phyloP scores from a whole-genome alignment of 1,139 yeast genomes.

The Yamadazyma atmosphaerica region DNA sequence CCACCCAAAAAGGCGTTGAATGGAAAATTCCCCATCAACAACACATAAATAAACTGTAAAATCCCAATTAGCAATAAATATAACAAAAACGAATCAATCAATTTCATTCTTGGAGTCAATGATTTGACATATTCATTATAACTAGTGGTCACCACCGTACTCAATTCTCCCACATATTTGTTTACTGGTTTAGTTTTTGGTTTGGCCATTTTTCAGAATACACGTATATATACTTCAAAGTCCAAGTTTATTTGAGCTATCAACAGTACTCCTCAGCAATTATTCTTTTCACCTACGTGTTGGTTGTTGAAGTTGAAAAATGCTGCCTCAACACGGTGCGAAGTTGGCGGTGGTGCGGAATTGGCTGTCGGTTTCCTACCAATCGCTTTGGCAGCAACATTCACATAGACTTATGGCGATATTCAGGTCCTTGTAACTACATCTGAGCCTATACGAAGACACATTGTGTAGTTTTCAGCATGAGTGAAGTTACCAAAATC shows the following conservation, averaged over 20 bases:
- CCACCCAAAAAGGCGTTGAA: slow-evolving; percentile 97
- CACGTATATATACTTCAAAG: too few species aligned
- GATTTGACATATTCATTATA: slow-evolving; percentile 43
- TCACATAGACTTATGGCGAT: too few species aligned
- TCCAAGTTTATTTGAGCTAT: too few species aligned
- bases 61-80: slow-evolving; percentile 76
- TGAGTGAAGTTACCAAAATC: slow-evolving; percentile 13
- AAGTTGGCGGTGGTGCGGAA: too few species aligned
- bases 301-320: neutral
- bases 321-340: too few species aligned
- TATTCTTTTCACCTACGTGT: neutral
- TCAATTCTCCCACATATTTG: slow-evolving; percentile 10
- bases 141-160: slow-evolving; percentile 37
- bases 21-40: slow-evolving; percentile 85
- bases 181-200: slow-evolving; percentile 1
- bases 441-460: too few species aligned
- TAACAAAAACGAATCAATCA: slow-evolving; percentile 75
- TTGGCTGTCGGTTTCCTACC: too few species aligned
- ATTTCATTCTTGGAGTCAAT: slow-evolving; percentile 51
- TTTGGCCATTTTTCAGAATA: slow-evolving; percentile 4
- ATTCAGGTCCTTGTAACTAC: too few species aligned
- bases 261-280: too few species aligned
- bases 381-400: too few species aligned
- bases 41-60: slow-evolving; percentile 74
- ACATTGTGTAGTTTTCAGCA: too few species aligned